These are phyloP conservation scores for Gentiana macrophylla DNA, from an alignment of 257 asterid species.

Conservation along the genomic window DNA sequence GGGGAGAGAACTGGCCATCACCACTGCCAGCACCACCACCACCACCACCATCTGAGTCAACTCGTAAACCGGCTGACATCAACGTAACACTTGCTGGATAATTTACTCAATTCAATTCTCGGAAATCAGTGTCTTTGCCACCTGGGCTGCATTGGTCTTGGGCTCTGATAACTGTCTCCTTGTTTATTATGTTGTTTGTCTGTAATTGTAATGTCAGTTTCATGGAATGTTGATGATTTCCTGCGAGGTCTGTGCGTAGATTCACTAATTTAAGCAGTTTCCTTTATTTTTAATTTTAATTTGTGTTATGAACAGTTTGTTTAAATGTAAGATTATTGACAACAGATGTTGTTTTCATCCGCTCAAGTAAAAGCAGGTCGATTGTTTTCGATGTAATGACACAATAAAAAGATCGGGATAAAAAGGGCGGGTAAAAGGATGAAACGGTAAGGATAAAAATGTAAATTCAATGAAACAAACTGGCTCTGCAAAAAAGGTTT, in stretches of 20 bases:
- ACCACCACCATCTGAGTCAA: constrained; percentile 23
- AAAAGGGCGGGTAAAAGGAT: too few relatives aligned
- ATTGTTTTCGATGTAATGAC: too few relatives aligned
- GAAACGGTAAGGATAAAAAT: too few relatives aligned
- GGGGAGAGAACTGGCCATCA: constrained; percentile 69
- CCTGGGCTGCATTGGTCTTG: constrained; percentile 18
- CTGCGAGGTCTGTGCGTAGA: constrained; percentile 21
- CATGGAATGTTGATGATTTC: constrained; percentile 10
- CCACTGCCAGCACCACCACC: constrained; percentile 1
- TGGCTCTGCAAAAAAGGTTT: too few relatives aligned
- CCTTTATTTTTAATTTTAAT: constrained; percentile 13
- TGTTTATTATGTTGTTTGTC: constrained; percentile 13
- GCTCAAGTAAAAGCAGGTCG: too few relatives aligned
- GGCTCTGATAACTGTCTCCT: constrained; percentile 7
- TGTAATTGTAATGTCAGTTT: constrained; percentile 10
- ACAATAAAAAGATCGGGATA: too few relatives aligned
- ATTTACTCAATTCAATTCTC: not conserved
- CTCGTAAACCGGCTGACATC: constrained; percentile 46
- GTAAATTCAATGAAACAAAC: too few relatives aligned
- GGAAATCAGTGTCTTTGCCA: constrained; percentile 4
- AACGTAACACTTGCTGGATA: constrained; percentile 42
- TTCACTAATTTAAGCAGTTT: constrained; percentile 9
- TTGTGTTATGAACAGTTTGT: constrained; percentile 16
- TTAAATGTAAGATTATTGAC: constrained; percentile 18
- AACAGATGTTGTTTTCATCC: too few relatives aligned